Evolutionary conservation across 2,329 filamentous ascomycete species (phyloP).

Genomic region (Hypoxylon sp.): DNA sequence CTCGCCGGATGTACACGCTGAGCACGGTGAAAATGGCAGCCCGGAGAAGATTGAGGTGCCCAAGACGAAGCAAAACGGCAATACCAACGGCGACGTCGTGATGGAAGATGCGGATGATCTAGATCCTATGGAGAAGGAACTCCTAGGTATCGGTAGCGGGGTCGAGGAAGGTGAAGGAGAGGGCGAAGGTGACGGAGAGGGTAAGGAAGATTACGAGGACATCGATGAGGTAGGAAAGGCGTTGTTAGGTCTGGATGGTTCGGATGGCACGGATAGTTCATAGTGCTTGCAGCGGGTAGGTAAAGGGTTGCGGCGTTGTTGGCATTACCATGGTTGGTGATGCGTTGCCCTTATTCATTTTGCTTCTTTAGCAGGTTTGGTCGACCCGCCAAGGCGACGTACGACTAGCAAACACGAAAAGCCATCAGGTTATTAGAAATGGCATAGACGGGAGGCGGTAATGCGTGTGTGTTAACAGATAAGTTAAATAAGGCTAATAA

Average conservation of each 20-base stretch:
- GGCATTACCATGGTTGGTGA: conserved; percentile 7
- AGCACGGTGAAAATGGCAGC: conserved; percentile 51
- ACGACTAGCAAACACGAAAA: conserved; percentile 18
- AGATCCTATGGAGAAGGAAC: conserved; percentile 70
- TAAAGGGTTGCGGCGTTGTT: conserved; percentile 3
- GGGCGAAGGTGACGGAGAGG: conserved; percentile 65
- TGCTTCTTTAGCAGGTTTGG: conserved; percentile 17
- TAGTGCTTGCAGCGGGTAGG: conserved; percentile 33
- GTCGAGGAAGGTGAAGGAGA: conserved; percentile 60
- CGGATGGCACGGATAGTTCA: conserved; percentile 52
- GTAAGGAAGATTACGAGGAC: conserved; percentile 64
- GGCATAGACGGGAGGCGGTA: conserved; percentile 13
- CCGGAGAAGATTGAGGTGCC: conserved; percentile 53
- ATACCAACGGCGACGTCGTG: conserved; percentile 61
- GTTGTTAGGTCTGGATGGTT: conserved; percentile 53
- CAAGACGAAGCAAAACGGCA: conserved; percentile 53
- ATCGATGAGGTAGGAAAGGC: conserved; percentile 55
- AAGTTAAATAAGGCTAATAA: conserved; percentile 4
- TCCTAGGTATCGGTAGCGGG: conserved; percentile 63
- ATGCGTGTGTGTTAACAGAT: conserved; percentile 3
- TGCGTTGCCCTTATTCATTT: conserved; percentile 7
- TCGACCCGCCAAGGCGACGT: conserved; percentile 15
- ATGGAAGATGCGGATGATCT: conserved; percentile 66
- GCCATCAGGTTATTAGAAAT: conserved; percentile 17
- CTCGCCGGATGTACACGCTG: conserved; percentile 48